A percentile compares a stretch with the other conserved stretches of the same genome.
Evolutionary conservation across 192 early-diverging fungal genomes (phyloP).

Genomic region (Coemansia sp.): DNA sequence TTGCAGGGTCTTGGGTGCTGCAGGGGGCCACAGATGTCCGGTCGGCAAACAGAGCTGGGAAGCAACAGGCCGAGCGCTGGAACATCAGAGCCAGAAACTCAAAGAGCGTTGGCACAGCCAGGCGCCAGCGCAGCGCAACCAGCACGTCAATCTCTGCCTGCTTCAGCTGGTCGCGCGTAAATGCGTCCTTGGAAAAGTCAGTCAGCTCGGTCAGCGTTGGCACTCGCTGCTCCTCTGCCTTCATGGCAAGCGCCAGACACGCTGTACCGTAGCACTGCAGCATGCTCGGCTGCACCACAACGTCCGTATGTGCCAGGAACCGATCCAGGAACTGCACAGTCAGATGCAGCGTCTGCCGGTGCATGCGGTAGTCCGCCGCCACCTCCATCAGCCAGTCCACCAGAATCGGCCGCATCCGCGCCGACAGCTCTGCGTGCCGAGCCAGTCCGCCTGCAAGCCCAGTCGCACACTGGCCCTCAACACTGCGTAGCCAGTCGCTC

Average conservation of each 20-base stretch:
- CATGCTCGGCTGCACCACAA: constrained; percentile 37
- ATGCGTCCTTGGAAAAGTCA: constrained; percentile 52
- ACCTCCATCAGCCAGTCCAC: constrained; percentile 60
- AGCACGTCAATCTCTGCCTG: constrained; percentile 52
- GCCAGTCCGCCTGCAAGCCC: constrained; percentile 27
- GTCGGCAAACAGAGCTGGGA: constrained; percentile 36
- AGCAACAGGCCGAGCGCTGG: constrained; percentile 43
- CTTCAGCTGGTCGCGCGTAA: constrained; percentile 44
- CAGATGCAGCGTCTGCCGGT: constrained; percentile 53
- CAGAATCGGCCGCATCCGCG: constrained; percentile 56
- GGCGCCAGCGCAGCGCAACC: constrained; percentile 40
- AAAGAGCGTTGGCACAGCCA: constrained; percentile 48
- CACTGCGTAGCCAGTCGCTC: constrained; percentile 19
- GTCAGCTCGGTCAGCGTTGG: constrained; percentile 50
- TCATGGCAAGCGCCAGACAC: constrained; percentile 55
- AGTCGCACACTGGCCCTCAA: constrained; percentile 28
- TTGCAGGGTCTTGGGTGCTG: constrained; percentile 16
- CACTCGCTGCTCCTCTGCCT: constrained; percentile 51
- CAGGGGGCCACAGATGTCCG: constrained; percentile 1
- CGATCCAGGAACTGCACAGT: constrained; percentile 52
- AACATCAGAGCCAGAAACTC: constrained; percentile 47
- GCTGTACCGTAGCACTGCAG: constrained; percentile 57
- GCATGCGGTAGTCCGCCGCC: constrained; percentile 52
- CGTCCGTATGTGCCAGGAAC: constrained; percentile 29
- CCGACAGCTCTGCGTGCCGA: constrained; percentile 51